phyloP scores from a whole-genome alignment of 805 yeast genomes.

The Ogataea degrootiae region DNA sequence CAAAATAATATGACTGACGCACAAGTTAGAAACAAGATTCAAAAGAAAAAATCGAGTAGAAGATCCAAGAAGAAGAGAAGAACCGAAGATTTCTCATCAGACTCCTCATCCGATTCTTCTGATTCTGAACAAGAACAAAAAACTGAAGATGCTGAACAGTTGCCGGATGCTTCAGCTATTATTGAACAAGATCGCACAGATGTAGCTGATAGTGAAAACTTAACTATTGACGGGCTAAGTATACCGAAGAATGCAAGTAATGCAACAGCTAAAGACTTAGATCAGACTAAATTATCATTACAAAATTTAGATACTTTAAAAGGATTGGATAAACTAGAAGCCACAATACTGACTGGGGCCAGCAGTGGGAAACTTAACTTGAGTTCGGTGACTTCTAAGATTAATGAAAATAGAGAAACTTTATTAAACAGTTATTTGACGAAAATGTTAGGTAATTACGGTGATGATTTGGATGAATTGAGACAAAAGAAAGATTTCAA shows the following conservation, averaged over 20 bases:
- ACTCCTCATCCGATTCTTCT: slow-evolving; percentile 41
- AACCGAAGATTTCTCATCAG: slow-evolving; percentile 67
- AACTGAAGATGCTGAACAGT: slow-evolving; percentile 9
- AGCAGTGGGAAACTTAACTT: slow-evolving; percentile 22
- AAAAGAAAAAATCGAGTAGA: slow-evolving; percentile 27
- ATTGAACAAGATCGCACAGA: slow-evolving; percentile 2
- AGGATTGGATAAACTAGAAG: slow-evolving; percentile 6
- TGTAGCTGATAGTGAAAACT: slow-evolving; percentile 14
- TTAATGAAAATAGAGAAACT: slow-evolving; percentile 30
- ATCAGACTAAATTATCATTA: slow-evolving; percentile 9
- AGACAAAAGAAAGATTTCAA: slow-evolving; percentile 63
- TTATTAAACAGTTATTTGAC: slow-evolving; percentile 48
- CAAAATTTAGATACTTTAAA: slow-evolving; percentile 3
- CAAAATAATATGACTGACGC: background rate
- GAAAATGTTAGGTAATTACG: slow-evolving; percentile 53
- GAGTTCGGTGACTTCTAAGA: slow-evolving; percentile 23
- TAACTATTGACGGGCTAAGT: slow-evolving; percentile 24
- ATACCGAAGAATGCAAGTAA: slow-evolving; percentile 7
- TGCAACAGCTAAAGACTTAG: slow-evolving; percentile 14
- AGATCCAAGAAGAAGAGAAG: slow-evolving; percentile 76
- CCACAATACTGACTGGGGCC: background rate
- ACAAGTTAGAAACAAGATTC: slow-evolving; percentile 1
- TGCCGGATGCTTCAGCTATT: background rate
- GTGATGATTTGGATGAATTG: slow-evolving; percentile 55
- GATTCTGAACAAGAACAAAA: slow-evolving; percentile 26